Percentiles rank a stretch among this genome's conserved stretches.
These are phyloP conservation scores for Vigna radiata DNA, from an alignment of 306 rosid genomes.

Conservation along the genomic window DNA sequence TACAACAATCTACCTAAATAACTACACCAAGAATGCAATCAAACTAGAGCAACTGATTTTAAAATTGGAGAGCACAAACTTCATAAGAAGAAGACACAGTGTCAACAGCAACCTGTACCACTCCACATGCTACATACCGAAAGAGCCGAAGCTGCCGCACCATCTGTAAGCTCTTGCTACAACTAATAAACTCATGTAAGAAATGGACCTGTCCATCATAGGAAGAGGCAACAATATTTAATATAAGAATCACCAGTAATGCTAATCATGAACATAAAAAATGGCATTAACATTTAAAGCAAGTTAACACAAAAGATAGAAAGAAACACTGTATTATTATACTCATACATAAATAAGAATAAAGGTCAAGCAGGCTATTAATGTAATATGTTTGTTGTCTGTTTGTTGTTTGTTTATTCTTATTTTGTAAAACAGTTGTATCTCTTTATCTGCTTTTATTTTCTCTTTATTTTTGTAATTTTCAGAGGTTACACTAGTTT, in stretches of 20 bases:
- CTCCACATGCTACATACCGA: conserved; percentile 57
- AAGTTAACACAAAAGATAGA: conserved; percentile 29
- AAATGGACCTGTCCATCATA: conserved; percentile 70
- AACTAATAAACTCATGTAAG: conserved; percentile 89
- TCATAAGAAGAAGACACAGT: conserved; percentile 11
- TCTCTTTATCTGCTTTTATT: too few relatives aligned
- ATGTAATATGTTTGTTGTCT: too few relatives aligned
- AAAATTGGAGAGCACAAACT: conserved; percentile 10
- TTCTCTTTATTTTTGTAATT: too few relatives aligned
- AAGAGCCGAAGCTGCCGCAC: conserved; percentile 89
- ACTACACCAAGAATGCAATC: conserved; percentile 38
- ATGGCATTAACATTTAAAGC: conserved; percentile 32
- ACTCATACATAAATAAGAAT: not conserved
- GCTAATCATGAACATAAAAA: conserved; percentile 6
- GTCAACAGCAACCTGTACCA: conserved; percentile 5
- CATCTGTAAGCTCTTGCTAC: conserved; percentile 93
- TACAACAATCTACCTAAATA: conserved; percentile 12
- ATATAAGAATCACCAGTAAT: not conserved
- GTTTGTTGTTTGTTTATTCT: too few relatives aligned
- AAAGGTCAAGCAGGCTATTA: not conserved
- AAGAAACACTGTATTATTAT: not conserved
- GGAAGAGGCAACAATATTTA: conserved; percentile 6
- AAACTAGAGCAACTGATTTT: conserved; percentile 28
- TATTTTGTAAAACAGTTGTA: too few relatives aligned
- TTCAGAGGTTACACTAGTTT: too few relatives aligned